Evolutionary conservation across 23 red algal species (phyloP).

Genomic region (Gracilaria gracilis): DNA sequence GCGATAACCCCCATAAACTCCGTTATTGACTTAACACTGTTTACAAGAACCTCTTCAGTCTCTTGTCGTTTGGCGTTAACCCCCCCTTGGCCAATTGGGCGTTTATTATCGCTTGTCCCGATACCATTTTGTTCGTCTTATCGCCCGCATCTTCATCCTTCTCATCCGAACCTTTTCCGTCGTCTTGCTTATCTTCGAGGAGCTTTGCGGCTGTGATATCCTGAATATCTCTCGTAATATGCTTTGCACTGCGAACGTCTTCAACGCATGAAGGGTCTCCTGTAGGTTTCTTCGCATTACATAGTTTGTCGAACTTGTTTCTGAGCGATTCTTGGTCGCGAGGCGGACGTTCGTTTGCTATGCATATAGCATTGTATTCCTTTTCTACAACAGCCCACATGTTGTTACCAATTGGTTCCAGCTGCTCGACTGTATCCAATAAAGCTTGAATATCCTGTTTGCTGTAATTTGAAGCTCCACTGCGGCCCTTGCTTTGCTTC

Average conservation of each 20-base stretch:
- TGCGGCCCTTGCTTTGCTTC: no score
- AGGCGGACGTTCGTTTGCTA: neutral
- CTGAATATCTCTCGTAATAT: slow-evolving; percentile 15
- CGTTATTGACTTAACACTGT: no score
- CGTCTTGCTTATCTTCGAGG: slow-evolving; percentile 4
- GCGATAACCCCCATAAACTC: no score
- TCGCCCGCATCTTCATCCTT: no score
- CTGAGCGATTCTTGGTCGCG: slow-evolving; percentile 33
- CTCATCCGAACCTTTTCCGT: neutral
- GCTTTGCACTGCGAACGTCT: slow-evolving; percentile 11
- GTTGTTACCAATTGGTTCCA: slow-evolving; percentile 36
- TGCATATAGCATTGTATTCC: slow-evolving; percentile 7
- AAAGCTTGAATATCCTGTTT: neutral
- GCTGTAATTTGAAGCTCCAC: neutral
- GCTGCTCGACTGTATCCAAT: no score
- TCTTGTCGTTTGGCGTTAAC: neutral
- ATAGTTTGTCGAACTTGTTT: slow-evolving; percentile 54
- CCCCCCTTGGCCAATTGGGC: neutral
- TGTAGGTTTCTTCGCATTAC: slow-evolving; percentile 22
- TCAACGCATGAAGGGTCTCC: neutral
- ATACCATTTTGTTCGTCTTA: no score
- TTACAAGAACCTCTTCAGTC: neutral
- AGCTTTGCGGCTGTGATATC: neutral
- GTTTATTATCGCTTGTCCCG: no score
- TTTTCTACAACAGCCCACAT: slow-evolving; percentile 8